Base-by-base conservation (phyloP, 495 filamentous ascomycete species). In the Jackrogersella multiformis region DNA sequence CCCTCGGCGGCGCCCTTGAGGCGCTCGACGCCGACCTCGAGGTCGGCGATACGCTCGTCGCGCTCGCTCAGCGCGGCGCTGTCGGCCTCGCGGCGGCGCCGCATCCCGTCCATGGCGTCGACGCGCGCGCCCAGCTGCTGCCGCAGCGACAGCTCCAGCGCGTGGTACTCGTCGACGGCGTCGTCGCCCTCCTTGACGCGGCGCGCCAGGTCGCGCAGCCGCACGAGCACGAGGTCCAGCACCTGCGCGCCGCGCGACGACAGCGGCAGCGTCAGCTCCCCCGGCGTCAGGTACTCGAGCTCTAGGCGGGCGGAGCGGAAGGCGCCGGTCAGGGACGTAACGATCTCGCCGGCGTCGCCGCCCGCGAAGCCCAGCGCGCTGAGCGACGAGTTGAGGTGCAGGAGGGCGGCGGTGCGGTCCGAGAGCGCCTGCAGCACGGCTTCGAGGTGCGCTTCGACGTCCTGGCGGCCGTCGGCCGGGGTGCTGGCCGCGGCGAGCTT, bases 281-380 rank as follows among this genome's bases (percentile, higher is more conserved):
- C 89, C 0, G 90, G 90, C 0, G 87, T 80, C 1, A 88, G 76
- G 66, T 86, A 85, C 64, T 92, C 90, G 5, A 92, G 80, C 23
- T 88, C 84, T 1, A 92, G 78, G 3, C 89, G 85, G 2, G 89
- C 88, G n/a, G 82, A 66, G n/a, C 89, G 85, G 74, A 92, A 87
- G 20, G 80, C 75, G 13, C 70, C 34, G 15, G 78, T 78, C 18
- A 92, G 82, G 1, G 83, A 78, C 0, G 75, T 45, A 5, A 92
- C 66, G 21, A 84, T 80, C n/a, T 85, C 84, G 15, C 80, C 66
- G 0, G 79, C 74, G 60, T 77, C 78, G 0, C 67, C 44, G 8
- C 85, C 84, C 0, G 78, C 68, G 61, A 92, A 92, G 1, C 88
- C 88, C 0, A 90, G 76, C 9, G 52, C 68, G 2, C 67, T 76